Conservation (phyloP, 139 green algal species). For the Tetradesmus obliquus region DNA sequence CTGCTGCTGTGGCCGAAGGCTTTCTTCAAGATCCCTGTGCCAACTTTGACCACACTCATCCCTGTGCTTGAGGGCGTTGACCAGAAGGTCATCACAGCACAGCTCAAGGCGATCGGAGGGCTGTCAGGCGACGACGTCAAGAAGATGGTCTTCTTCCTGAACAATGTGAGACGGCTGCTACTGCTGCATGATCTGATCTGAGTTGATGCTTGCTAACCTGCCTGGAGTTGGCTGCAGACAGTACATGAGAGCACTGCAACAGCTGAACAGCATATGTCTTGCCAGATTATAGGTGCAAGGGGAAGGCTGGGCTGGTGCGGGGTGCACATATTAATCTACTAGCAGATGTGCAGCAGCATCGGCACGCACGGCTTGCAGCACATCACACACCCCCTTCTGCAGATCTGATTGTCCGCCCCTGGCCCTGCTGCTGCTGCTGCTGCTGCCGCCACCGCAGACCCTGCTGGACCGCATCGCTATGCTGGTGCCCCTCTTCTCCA, state of each 20-base stretch:
- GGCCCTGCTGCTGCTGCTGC: not conserved
- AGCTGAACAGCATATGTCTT: not conserved
- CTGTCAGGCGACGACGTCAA: not conserved
- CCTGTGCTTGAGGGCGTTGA: slow-evolving; percentile 1
- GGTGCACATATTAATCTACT: too few relatives aligned
- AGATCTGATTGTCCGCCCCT: too few relatives aligned
- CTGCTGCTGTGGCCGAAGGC: not conserved
- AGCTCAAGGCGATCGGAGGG: slow-evolving; percentile 7
- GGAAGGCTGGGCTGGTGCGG: too few relatives aligned
- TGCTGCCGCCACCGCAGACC: not conserved
- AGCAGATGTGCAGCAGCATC: too few relatives aligned
- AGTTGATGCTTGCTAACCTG: not conserved
- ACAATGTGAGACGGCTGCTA: not conserved
- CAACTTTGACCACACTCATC: not conserved
- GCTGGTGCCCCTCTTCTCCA: slow-evolving; percentile 11
- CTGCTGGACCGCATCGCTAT: not conserved
- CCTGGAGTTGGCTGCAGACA: not conserved
- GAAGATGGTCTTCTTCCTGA: slow-evolving; percentile 39
- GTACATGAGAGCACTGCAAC: not conserved
- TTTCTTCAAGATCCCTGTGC: slow-evolving; percentile 22
- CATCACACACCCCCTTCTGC: too few relatives aligned
- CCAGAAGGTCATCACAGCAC: not conserved
- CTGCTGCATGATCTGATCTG: too few relatives aligned
- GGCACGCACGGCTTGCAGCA: too few relatives aligned
- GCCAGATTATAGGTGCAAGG: too few relatives aligned